Conservation (phyloP, 164 flowering plant genomes). For the Aristolochia fimbriata region DNA sequence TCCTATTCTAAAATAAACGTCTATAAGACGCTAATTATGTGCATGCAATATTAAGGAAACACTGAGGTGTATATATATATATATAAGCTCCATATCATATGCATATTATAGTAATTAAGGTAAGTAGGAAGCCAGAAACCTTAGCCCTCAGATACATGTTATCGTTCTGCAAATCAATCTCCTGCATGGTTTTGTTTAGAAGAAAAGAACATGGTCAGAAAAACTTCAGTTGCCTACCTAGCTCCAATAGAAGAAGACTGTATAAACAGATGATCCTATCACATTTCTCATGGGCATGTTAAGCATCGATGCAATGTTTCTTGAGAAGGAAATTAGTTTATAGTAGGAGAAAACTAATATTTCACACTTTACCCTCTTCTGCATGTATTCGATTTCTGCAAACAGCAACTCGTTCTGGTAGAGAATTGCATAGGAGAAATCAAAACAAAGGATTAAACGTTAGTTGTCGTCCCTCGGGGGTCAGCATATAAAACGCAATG, state of each 20-base stretch:
- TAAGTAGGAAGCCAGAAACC: constrained; percentile 27
- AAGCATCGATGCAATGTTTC: background rate
- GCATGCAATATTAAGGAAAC: too few species aligned
- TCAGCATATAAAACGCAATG: background rate
- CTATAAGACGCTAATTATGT: too few species aligned
- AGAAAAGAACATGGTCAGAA: too few species aligned
- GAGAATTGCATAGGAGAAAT: constrained; percentile 1
- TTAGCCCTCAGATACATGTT: constrained; percentile 80
- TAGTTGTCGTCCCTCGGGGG: background rate
- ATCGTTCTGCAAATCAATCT: constrained; percentile 69
- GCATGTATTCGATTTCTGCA: constrained; percentile 84
- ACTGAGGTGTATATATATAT: too few species aligned
- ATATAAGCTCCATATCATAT: too few species aligned
- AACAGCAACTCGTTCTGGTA: constrained; percentile 74
- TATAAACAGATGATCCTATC: too few species aligned
- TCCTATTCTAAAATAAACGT: too few species aligned
- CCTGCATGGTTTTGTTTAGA: constrained; percentile 35
- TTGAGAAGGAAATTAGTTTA: background rate
- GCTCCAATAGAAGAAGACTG: background rate
- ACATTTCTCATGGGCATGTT: too few species aligned
- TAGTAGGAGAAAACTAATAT: too few species aligned
- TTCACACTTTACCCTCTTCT: constrained; percentile 55
- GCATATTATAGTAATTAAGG: background rate
- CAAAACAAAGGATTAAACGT: background rate
- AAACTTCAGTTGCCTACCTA: too few species aligned